Percentiles rank a stretch among this genome's conserved stretches.
Evolutionary conservation across 192 early-diverging fungal genomes (phyloP).

Genomic region (Physocladia obscura): DNA sequence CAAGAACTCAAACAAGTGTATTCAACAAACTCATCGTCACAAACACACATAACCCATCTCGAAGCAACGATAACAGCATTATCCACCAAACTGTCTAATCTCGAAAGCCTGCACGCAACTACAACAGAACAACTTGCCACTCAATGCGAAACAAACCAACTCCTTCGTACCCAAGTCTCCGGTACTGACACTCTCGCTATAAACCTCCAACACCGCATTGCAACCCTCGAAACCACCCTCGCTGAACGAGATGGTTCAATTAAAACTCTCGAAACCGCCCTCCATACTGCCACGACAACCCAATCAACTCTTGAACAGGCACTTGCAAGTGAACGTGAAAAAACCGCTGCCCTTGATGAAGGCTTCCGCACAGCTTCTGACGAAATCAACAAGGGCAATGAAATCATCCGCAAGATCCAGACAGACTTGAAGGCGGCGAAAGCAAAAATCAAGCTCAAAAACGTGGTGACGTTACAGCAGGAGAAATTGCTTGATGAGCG

Average conservation of each 20-base stretch:
- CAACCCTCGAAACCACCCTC: background rate
- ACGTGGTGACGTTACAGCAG: constrained; percentile 58
- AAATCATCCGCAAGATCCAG: constrained; percentile 59
- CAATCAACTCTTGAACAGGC: background rate
- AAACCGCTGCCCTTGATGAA: constrained; percentile 13
- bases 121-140: constrained; percentile 29
- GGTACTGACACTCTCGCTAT: constrained; percentile 27
- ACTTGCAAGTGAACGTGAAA: background rate
- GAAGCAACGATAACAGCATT: constrained; percentile 22
- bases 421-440: constrained; percentile 48
- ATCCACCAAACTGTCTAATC: constrained; percentile 10
- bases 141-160: background rate
- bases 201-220: background rate
- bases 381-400: constrained; percentile 54
- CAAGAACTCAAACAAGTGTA: background rate
- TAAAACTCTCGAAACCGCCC: constrained; percentile 2
- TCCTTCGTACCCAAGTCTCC: constrained; percentile 19
- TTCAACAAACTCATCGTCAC: constrained; percentile 32
- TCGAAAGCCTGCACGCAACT: constrained; percentile 13
- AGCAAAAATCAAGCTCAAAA: constrained; percentile 58
- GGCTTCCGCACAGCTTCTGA: constrained; percentile 14
- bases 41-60: constrained; percentile 31
- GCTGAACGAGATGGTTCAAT: background rate
- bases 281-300: background rate
- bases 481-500: constrained; percentile 59